Base-by-base conservation (phyloP, 768 basidiomycete species). In the Phylloporus scabripes region DNA sequence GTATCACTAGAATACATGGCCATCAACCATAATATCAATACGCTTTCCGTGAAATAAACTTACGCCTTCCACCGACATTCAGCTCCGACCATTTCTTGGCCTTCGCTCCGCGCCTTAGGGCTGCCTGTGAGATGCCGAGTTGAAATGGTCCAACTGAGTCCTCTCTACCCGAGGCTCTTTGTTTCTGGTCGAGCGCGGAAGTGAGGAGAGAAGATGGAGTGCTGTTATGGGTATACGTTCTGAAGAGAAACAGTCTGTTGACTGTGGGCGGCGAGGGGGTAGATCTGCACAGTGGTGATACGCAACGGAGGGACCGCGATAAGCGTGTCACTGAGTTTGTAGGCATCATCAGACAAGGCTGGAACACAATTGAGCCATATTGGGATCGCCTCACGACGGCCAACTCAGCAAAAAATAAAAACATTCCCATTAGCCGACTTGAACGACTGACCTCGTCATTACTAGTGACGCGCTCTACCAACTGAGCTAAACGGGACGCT, bases 41-140 rank as follows among this genome's bases (percentile, higher is more conserved):
- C 33, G 15, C 14, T n/a, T 14, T 18, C 11, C 10, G 6, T 8
- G 10, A 17, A 33, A 42, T 7, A 32, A 40, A 52, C 24, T 49
- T 43, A 84, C 91, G 81, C 77, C 92, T 92, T 42, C 87, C 90
- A 41, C 80, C 72, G 7, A 81, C 73, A 60, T 76, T 85, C 45
- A 92, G 68, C 60, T 92, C 85, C 24, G 83, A 83, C 90, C 90
- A 92, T 61, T 82, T 85, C 63, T 81, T 82, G 11, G 75, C 67
- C 45, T 77, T 79, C 58, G 79, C 76, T 21, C 75, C 77, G 42
- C 71, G 76, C 42, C 70, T 73, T 32, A 78, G 61, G 3, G 82
- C 69, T 5, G 76, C 73, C 44, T 79, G 82, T 8, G 80, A 74
- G 45, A 87, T 70, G 2, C 87, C 87, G 1, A 91, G 73, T 51